Conservation (phyloP, 306 rosid species). For the Acacia melanoxylon region DNA sequence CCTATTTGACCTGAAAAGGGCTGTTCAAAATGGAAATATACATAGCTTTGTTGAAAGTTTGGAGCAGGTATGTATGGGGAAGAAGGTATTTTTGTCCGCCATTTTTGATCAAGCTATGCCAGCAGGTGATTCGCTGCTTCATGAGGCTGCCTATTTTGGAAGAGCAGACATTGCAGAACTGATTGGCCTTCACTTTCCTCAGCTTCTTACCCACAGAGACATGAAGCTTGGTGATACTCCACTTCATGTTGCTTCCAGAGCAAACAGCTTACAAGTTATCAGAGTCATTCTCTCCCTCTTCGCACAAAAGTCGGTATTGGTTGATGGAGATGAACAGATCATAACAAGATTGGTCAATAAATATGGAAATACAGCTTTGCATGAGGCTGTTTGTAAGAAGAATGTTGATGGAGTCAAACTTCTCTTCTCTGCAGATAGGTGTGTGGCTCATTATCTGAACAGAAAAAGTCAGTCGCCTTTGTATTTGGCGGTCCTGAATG, state of each 20-base stretch:
- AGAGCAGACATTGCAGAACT: background rate
- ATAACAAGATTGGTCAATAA: background rate
- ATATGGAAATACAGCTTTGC: background rate
- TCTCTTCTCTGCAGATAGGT: background rate
- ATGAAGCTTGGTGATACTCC: background rate
- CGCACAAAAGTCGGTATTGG: background rate
- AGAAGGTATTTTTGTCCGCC: background rate
- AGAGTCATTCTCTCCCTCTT: background rate
- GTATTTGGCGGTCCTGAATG: background rate
- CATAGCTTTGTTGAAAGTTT: background rate
- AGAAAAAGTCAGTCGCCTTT: background rate
- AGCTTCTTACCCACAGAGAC: background rate
- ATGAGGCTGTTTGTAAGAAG: background rate
- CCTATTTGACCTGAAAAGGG: background rate
- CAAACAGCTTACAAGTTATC: background rate
- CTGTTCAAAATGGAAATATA: background rate
- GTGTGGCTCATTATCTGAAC: background rate
- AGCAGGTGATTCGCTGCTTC: conserved; percentile 25
- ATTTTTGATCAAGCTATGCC: background rate
- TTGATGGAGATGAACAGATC: background rate
- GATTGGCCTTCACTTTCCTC: background rate
- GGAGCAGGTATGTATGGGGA: background rate
- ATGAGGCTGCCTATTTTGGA: conserved; percentile 8
- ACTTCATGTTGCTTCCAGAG: conserved; percentile 23
- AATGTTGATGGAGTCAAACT: background rate